Evolutionary conservation across 2,329 filamentous ascomycete genomes (phyloP).

Genomic region (Aschersonia sp.): DNA sequence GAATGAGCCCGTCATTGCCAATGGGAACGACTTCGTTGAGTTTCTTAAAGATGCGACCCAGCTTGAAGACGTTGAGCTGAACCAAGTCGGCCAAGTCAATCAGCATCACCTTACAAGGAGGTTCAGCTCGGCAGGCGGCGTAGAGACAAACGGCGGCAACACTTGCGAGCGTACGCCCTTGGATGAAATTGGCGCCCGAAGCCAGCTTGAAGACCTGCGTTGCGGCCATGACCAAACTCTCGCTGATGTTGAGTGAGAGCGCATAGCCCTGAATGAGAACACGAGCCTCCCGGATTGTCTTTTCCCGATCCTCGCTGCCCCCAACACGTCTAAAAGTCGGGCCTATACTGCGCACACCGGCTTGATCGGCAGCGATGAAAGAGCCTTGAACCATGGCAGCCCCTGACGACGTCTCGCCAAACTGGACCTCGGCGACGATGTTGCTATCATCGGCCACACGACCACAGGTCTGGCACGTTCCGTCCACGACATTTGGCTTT

Average conservation of each 20-base stretch:
- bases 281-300: slow-evolving; percentile 42
- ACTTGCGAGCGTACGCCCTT: slow-evolving; percentile 71
- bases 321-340: slow-evolving; percentile 47
- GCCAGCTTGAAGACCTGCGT: slow-evolving; percentile 66
- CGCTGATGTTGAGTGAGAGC: slow-evolving; percentile 42
- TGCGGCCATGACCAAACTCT: slow-evolving; percentile 49
- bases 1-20: slow-evolving; percentile 48
- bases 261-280: slow-evolving; percentile 49
- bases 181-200: slow-evolving; percentile 62
- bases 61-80: slow-evolving; percentile 78
- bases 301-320: slow-evolving; percentile 43
- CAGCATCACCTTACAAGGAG: slow-evolving; percentile 74
- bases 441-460: slow-evolving; percentile 72
- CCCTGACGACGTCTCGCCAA: slow-evolving; percentile 75
- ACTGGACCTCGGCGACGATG: slow-evolving; percentile 84
- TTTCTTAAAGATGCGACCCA: slow-evolving; percentile 81
- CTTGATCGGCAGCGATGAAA: slow-evolving; percentile 75
- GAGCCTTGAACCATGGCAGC: slow-evolving; percentile 85
- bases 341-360: slow-evolving; percentile 55
- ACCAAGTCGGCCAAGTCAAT: slow-evolving; percentile 86
- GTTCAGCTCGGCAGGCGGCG: slow-evolving; percentile 67
- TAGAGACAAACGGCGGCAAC: slow-evolving; percentile 90
- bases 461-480: slow-evolving; percentile 73
- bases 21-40: slow-evolving; percentile 59
- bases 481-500: slow-evolving; percentile 47